Conservation (phyloP, 352 stramenopile species). For the Phytophthora pini region DNA sequence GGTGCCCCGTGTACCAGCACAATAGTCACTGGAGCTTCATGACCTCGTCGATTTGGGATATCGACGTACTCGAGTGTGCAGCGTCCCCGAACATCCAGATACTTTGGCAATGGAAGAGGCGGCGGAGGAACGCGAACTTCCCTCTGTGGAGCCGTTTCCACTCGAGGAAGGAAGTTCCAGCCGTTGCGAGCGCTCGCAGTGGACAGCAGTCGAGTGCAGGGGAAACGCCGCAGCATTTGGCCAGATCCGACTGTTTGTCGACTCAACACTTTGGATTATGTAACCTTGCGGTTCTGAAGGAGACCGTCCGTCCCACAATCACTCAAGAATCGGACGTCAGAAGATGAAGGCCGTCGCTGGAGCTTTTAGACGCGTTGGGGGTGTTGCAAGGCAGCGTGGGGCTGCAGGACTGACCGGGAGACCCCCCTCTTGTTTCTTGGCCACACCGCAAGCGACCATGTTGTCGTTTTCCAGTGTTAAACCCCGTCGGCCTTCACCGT, state of each 20-base stretch:
- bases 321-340: constrained; percentile 19
- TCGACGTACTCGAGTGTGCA: constrained; percentile 51
- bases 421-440: background rate
- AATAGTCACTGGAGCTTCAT: constrained; percentile 37
- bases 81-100: constrained; percentile 35
- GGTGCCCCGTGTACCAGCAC: constrained; percentile 67
- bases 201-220: constrained; percentile 6
- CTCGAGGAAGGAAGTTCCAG: constrained; percentile 31
- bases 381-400: constrained; percentile 3
- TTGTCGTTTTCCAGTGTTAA: constrained; percentile 14
- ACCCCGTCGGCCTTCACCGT: constrained; percentile 14
- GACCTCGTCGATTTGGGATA: background rate
- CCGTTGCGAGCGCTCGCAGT: constrained; percentile 8
- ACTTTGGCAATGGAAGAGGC: constrained; percentile 37
- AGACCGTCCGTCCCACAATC: constrained; percentile 7
- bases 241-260: constrained; percentile 15
- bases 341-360: constrained; percentile 19
- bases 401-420: constrained; percentile 1
- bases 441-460: background rate
- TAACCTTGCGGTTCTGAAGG: constrained; percentile 8
- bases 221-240: constrained; percentile 9
- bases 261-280: constrained; percentile 32
- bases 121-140: constrained; percentile 26
- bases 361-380: constrained; percentile 5
- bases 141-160: constrained; percentile 4